Evolutionary conservation across 495 filamentous ascomycete species (phyloP), one percentile per base, ranked within the genome.

Genomic region (Letharia columbiana): DNA sequence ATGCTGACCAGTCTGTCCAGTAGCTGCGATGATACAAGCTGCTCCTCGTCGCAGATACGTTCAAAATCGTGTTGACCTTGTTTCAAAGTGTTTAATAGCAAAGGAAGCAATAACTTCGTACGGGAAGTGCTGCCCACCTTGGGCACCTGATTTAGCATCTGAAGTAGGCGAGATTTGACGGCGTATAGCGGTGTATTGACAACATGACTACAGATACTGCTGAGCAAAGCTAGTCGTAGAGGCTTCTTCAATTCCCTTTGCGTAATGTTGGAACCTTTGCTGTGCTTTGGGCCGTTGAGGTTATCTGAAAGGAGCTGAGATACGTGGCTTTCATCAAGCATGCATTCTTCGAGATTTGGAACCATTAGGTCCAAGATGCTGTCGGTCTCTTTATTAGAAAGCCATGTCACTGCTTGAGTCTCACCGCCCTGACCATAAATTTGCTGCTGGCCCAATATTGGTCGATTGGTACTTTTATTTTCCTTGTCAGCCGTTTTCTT

Each of bases 271-370:
- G 75, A 74, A 28, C 76, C 75, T 52, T 75, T 59, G 63, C 67
- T 69, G 18, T 65, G 71, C 49, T 74, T 71, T 40, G 76, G 72
- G 61, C 82, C 79, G 57, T 86, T 80, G 33, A 91, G 68, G 2
- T 78, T 75, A 58, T 77, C 79, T 60, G 82, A 82, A n/a, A 95
- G 70, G 11, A 82, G 79, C 31, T 80, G 81, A 13, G 79, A 76
- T 35, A 93, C 76, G 52, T 92, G 82, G 44, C 78, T 82, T 8
- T 82, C 75, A 72, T 96, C 91, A 28, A 96, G 77, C 13, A 91
- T 81, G 70, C 87, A 92, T 74, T 96, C 92, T 71, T 96, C 92
- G 23, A 97, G 71, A 8, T 79, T 83, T 3, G 89, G 87, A 33
- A 89, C 71, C 42, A 97, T 73, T 35, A 87, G 77, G 28, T 81